phyloP scores from a whole-genome alignment of 805 yeast genomes.

The Candida yuanshanica region DNA sequence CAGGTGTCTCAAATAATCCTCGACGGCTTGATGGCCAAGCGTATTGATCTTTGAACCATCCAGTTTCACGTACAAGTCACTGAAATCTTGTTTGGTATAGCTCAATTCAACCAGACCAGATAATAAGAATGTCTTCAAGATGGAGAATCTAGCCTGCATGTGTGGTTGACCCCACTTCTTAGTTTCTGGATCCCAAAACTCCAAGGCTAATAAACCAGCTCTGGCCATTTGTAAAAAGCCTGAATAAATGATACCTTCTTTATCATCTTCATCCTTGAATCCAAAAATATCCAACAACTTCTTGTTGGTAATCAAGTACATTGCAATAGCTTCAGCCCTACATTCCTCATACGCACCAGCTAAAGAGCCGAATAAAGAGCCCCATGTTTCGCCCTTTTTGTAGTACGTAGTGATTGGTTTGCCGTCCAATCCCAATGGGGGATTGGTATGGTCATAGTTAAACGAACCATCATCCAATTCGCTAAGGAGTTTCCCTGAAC shows the following conservation, averaged over 20 bases:
- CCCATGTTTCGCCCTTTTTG: slow-evolving; percentile 85
- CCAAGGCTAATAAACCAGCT: slow-evolving; percentile 79
- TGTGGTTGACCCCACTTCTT: slow-evolving; percentile 93
- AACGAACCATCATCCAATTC: slow-evolving; percentile 55
- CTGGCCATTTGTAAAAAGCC: slow-evolving; percentile 81
- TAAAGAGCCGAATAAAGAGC: slow-evolving; percentile 71
- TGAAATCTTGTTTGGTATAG: slow-evolving; percentile 39
- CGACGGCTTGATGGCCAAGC: slow-evolving; percentile 68
- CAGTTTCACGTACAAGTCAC: slow-evolving; percentile 55
- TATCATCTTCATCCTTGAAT: slow-evolving; percentile 47
- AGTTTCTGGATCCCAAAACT: slow-evolving; percentile 80
- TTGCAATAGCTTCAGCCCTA: slow-evolving; percentile 86
- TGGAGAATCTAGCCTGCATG: slow-evolving; percentile 88
- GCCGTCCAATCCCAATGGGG: slow-evolving; percentile 57
- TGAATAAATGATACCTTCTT: slow-evolving; percentile 56
- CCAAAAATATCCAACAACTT: slow-evolving; percentile 71
- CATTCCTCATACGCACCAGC: slow-evolving; percentile 92
- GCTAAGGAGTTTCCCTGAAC: slow-evolving; percentile 74
- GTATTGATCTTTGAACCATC: slow-evolving; percentile 59
- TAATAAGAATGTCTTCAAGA: slow-evolving; percentile 65
- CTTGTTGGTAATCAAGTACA: slow-evolving; percentile 67
- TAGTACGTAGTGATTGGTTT: slow-evolving; percentile 65
- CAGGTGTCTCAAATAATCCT: slow-evolving; percentile 62
- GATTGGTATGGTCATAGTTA: slow-evolving; percentile 63
- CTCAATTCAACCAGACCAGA: slow-evolving; percentile 56